A percentile compares a stretch with the other conserved stretches of the same genome.
phyloP scores from a whole-genome alignment of 768 basidiomycete genomes.

The Lactarius vividus region DNA sequence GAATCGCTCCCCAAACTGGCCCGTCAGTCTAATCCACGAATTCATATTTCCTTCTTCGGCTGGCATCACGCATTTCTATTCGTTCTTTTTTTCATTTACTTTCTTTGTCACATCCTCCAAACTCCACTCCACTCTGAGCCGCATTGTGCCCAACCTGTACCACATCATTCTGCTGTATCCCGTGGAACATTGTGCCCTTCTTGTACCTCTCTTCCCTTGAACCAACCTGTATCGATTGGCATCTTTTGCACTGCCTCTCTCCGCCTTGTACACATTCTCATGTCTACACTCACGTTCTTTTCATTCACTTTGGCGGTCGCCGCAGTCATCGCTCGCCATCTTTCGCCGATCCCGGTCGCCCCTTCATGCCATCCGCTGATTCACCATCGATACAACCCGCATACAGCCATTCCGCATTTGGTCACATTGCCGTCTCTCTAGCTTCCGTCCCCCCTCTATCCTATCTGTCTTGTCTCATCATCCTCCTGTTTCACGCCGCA shows the following conservation, averaged over 20 bases:
- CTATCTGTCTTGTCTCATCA: slow-evolving; percentile 12
- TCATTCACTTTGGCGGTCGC: slow-evolving; percentile 10
- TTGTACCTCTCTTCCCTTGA: slow-evolving; percentile 17
- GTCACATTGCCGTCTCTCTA: slow-evolving; percentile 16
- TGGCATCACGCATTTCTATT: slow-evolving; percentile 11
- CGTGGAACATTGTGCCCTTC: slow-evolving; percentile 11
- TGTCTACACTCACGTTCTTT: slow-evolving; percentile 16
- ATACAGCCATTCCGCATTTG: slow-evolving; percentile 15
- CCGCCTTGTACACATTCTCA: slow-evolving; percentile 6
- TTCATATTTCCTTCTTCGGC: slow-evolving; percentile 17
- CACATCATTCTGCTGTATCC: slow-evolving; percentile 20
- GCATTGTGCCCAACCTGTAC: slow-evolving; percentile 17
- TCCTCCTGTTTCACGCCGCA: slow-evolving; percentile 16
- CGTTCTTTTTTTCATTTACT: slow-evolving; percentile 3
- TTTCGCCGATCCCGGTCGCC: slow-evolving; percentile 11
- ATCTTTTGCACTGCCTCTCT: slow-evolving; percentile 17
- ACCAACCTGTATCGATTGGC: slow-evolving; percentile 21
- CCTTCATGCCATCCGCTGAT: slow-evolving; percentile 19
- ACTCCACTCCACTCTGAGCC: slow-evolving; percentile 14
- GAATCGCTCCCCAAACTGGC: slow-evolving; percentile 14
- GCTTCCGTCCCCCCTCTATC: slow-evolving; percentile 7
- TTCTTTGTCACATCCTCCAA: slow-evolving; percentile 9
- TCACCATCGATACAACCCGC: slow-evolving; percentile 17
- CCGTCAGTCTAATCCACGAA: slow-evolving; percentile 1
- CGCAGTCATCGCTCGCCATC: slow-evolving; percentile 1